Conservation (phyloP, 2,329 filamentous ascomycete species). For the Colletotrichum sp. region DNA sequence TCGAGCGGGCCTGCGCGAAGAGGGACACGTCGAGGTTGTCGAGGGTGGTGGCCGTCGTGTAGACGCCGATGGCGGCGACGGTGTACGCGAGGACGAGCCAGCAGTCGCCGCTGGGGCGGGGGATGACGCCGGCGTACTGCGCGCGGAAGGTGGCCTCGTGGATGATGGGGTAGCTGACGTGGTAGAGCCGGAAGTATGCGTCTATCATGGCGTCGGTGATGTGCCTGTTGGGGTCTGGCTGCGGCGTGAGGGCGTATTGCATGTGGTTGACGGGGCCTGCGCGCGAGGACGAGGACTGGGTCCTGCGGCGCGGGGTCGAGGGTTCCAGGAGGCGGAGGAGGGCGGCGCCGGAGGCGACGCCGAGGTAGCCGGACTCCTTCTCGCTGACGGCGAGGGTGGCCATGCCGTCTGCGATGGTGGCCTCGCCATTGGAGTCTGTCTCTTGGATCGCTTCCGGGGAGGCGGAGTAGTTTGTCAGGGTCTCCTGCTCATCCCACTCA, state of each 20-base stretch:
- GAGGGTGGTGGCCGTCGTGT: constrained; percentile 2
- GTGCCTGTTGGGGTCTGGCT: constrained; percentile 37
- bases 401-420: constrained; percentile 39
- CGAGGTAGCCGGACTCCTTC: constrained; percentile 48
- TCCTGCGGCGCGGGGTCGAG: constrained; percentile 26
- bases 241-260: constrained; percentile 23
- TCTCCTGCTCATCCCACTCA: constrained; percentile 40
- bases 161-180: constrained; percentile 14
- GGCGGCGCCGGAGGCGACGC: constrained; percentile 49
- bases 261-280: constrained; percentile 1
- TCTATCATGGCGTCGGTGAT: constrained; percentile 35
- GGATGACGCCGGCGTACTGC: constrained; percentile 29
- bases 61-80: constrained; percentile 3
- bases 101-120: constrained; percentile 32
- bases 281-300: constrained; percentile 20
- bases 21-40: background rate
- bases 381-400: constrained; percentile 39
- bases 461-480: constrained; percentile 28
- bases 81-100: constrained; percentile 34
- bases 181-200: constrained; percentile 8
- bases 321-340: constrained; percentile 43
- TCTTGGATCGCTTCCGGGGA: constrained; percentile 26
- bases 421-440: constrained; percentile 25
- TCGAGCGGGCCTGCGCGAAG: background rate
- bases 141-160: constrained; percentile 11